Conservation (phyloP, 2,329 filamentous ascomycete species). For the Exophiala phaeomuriformis region DNA sequence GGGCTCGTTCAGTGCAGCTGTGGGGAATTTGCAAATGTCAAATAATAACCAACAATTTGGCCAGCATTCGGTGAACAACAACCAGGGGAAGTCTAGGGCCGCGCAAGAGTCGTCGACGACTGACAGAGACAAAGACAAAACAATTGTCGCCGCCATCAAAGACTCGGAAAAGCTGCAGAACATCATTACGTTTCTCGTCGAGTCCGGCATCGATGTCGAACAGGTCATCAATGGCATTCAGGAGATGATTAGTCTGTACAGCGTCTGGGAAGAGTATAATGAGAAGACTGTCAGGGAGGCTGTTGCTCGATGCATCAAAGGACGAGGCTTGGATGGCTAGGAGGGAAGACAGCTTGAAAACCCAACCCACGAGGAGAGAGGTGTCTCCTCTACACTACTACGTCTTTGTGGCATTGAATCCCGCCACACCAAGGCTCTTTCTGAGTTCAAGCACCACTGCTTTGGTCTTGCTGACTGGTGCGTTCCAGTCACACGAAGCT, state of each 20-base stretch:
- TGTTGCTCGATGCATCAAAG: slow-evolving; percentile 56
- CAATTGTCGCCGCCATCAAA: slow-evolving; percentile 10
- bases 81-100: too few relatives aligned
- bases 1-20: slow-evolving; percentile 29
- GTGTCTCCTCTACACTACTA: neutral
- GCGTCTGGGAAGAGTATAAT: slow-evolving; percentile 60
- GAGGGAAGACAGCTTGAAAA: neutral
- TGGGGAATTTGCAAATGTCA: slow-evolving; percentile 20
- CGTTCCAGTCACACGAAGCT: slow-evolving; percentile 24
- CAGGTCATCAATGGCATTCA: slow-evolving; percentile 83
- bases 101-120: too few relatives aligned
- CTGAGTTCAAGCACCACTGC: slow-evolving; percentile 22
- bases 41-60: neutral
- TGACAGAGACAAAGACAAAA: slow-evolving; percentile 10
- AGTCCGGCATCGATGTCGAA: slow-evolving; percentile 76
- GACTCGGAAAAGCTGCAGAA: slow-evolving; percentile 55
- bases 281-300: slow-evolving; percentile 59
- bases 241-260: slow-evolving; percentile 84
- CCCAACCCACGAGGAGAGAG: too few relatives aligned
- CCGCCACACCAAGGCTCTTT: slow-evolving; percentile 20
- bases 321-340: slow-evolving; percentile 51
- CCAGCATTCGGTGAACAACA: neutral
- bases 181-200: slow-evolving; percentile 73
- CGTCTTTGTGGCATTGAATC: slow-evolving; percentile 2
- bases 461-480: slow-evolving; percentile 16